These are phyloP conservation scores for Physcomitrium patens DNA, from an alignment of 225 moss, liverwort and hornwort genomes.

Conservation along the genomic window DNA sequence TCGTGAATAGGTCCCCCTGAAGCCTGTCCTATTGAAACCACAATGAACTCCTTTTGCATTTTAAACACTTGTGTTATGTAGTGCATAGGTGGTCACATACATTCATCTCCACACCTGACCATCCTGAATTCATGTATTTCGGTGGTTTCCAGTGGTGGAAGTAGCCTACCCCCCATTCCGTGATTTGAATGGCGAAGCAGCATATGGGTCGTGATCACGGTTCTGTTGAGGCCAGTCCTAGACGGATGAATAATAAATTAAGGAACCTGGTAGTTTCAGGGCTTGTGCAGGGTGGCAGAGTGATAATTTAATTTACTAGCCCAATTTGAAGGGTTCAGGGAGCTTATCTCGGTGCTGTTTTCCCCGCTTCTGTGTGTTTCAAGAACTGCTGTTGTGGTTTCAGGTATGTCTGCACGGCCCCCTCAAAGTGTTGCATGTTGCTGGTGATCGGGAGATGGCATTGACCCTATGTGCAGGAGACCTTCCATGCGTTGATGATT, in stretches of 20 bases:
- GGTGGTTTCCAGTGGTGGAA: background rate
- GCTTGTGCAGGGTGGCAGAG: background rate
- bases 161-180: background rate
- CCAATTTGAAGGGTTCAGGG: background rate
- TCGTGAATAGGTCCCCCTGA: background rate
- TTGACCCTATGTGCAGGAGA: background rate
- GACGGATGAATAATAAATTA: background rate
- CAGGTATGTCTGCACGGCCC: background rate
- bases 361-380: background rate
- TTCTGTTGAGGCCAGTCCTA: background rate
- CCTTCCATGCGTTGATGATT: background rate
- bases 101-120: background rate
- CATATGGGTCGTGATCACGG: background rate
- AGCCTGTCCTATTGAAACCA: background rate
- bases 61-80: background rate
- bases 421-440: background rate
- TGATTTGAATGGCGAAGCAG: background rate
- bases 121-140: background rate
- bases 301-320: background rate
- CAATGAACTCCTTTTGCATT: background rate
- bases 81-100: constrained; percentile 1
- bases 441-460: background rate
- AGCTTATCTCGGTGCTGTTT: constrained; percentile 1
- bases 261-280: background rate
- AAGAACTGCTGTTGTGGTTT: background rate